Base-by-base conservation (phyloP, 225 moss, liverwort and hornwort species). In the Ulota crispa region DNA sequence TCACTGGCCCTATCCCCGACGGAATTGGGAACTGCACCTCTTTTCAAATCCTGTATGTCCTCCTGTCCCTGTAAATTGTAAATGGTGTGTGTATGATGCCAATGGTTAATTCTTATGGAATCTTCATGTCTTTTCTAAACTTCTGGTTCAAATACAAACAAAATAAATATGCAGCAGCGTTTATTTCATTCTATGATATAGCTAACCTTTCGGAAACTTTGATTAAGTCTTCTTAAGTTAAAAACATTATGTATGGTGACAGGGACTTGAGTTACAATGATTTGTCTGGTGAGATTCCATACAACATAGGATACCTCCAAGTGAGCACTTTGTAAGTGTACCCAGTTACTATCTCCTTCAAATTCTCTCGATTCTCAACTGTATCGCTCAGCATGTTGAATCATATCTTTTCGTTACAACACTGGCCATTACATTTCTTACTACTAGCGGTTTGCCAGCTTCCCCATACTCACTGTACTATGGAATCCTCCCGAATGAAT, bases 21-120 rank as follows among this genome's bases (percentile, higher is more conserved):
- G 89, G 89, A 24, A 89, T 89, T 57, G 89, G 89, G 31, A 89
- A 89, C 77, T 89, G 89, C 85, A 87, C 89, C n/a, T 87, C 89
- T 60, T 89, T 89, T 60, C 89, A 89, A 67, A 89, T 89, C 32
- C 53, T 89, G 89, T 89, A 85, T 50, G 87, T 83, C 62, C 73
- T 36, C 34, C 61, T 86, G 18, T 15, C 63, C 47, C 45, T 14
- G 45, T 65, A 9, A 74, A 27, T 31, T 14, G 45, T 45, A 45
- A n/a, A 5, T 80, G 64, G 28, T 20, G 63, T 68, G 66, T 66
- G 24, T 39, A 24, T 26, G 65, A 15, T 50, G 64, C 32, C 55
- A 56, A 68, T 82, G 21, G 60, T 32, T 60, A 18, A 31, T 32
- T n/a, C 2, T 13, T 26, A 72, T 15, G 41, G 19, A 24, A 34